A percentile compares a stretch with the other conserved stretches of the same genome.
Conservation (phyloP, 495 filamentous ascomycete species). For the Neurospora sp. region DNA sequence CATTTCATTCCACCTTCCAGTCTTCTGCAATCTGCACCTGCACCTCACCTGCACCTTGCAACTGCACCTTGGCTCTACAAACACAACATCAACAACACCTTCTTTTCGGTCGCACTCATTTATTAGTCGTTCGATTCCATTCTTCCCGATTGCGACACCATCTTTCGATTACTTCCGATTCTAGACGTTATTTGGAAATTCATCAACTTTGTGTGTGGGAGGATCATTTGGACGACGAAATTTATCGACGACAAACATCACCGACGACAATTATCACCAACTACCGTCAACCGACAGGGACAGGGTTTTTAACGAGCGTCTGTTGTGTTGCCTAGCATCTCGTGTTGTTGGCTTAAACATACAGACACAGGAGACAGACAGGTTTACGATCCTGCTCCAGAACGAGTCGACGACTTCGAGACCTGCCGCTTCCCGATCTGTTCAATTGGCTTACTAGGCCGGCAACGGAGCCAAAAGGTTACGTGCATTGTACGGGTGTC, state of each 20-base stretch:
- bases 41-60: background rate
- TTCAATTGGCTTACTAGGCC: conserved; percentile 7
- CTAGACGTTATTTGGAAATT: background rate
- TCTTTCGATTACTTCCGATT: background rate
- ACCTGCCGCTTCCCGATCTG: background rate
- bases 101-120: background rate
- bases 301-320: background rate
- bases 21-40: background rate
- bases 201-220: background rate
- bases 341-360: background rate
- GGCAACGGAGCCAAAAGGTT: conserved; percentile 12
- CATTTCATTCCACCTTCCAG: background rate
- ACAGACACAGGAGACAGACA: background rate
- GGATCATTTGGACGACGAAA: background rate
- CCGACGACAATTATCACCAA: background rate
- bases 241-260: background rate
- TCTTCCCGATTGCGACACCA: background rate
- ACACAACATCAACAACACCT: background rate
- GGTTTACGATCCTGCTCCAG: background rate
- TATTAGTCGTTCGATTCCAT: background rate
- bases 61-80: background rate
- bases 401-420: background rate
- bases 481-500: conserved; percentile 13
- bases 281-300: background rate
- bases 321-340: background rate